Evolutionary conservation across 805 yeast genomes (phyloP).

Genomic region (Saccharomycopsis guyanensis): DNA sequence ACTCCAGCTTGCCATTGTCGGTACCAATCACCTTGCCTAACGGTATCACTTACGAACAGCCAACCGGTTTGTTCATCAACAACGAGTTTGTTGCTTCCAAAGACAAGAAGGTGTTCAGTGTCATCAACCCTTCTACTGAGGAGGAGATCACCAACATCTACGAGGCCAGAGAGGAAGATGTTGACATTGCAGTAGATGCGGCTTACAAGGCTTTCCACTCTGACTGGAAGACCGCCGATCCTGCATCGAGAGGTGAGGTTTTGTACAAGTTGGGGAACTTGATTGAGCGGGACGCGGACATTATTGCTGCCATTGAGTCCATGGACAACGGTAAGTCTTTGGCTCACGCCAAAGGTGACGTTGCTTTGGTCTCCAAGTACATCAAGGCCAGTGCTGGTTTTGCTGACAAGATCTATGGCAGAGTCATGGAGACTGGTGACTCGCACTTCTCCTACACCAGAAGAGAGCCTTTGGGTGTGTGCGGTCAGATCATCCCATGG

Average conservation of each 20-base stretch:
- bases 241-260: slow-evolving; percentile 55
- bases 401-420: slow-evolving; percentile 82
- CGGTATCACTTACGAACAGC: slow-evolving; percentile 67
- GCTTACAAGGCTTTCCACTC: slow-evolving; percentile 70
- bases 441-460: slow-evolving; percentile 70
- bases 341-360: slow-evolving; percentile 64
- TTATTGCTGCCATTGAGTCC: slow-evolving; percentile 74
- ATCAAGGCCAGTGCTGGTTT: slow-evolving; percentile 84
- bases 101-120: slow-evolving; percentile 52
- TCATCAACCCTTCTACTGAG: slow-evolving; percentile 67
- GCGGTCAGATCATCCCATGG: slow-evolving; percentile 97
- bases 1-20: slow-evolving; percentile 31
- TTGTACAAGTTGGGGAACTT: slow-evolving; percentile 70
- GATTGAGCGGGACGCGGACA: slow-evolving; percentile 63
- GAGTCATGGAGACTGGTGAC: slow-evolving; percentile 64
- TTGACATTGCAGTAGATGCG: slow-evolving; percentile 78
- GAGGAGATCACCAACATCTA: slow-evolving; percentile 59
- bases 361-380: slow-evolving; percentile 58
- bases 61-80: slow-evolving; percentile 76
- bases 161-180: slow-evolving; percentile 71
- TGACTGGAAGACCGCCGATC: slow-evolving; percentile 63
- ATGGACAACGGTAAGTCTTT: slow-evolving; percentile 86
- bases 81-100: slow-evolving; percentile 62
- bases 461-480: slow-evolving; percentile 90
- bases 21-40: slow-evolving; percentile 59